Percentiles rank a stretch among this genome's conserved stretches.
Evolutionary conservation across 306 rosid genomes (phyloP).

Genomic region (Aeschynomene evenia): DNA sequence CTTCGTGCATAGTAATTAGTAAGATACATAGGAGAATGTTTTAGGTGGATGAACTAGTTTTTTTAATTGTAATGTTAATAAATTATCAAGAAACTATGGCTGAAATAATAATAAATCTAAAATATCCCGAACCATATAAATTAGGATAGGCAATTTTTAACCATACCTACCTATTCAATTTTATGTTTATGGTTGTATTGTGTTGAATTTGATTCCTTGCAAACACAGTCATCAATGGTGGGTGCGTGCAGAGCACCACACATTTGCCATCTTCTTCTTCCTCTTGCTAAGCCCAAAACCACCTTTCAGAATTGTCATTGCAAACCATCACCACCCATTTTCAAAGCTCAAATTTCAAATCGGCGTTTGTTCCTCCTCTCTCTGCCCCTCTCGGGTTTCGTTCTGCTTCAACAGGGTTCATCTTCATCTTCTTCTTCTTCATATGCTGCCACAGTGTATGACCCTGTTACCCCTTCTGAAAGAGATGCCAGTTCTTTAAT

Average conservation of each 20-base stretch:
- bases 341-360: constrained; percentile 29
- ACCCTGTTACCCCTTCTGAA: constrained; percentile 55
- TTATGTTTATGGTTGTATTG: background rate
- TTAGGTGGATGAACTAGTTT: too few species aligned
- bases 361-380: constrained; percentile 62
- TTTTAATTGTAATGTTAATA: too few species aligned
- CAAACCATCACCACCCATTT: constrained; percentile 27
- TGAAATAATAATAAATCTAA: too few species aligned
- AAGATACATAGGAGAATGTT: too few species aligned
- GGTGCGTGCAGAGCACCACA: constrained; percentile 47
- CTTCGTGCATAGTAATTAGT: too few species aligned
- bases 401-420: constrained; percentile 36
- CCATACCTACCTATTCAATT: constrained; percentile 10
- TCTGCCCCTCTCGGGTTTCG: constrained; percentile 42
- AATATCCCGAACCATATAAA: background rate
- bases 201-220: background rate
- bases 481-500: constrained; percentile 51
- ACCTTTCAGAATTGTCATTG: constrained; percentile 10
- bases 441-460: constrained; percentile 37
- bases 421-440: constrained; percentile 27
- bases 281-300: constrained; percentile 12
- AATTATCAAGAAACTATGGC: too few species aligned
- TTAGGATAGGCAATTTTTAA: background rate
- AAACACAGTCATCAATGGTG: constrained; percentile 35
- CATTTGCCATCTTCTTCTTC: constrained; percentile 41